Evolutionary conservation across 345 rosid species (phyloP).

Genomic region (Melaleuca quinquenervia): DNA sequence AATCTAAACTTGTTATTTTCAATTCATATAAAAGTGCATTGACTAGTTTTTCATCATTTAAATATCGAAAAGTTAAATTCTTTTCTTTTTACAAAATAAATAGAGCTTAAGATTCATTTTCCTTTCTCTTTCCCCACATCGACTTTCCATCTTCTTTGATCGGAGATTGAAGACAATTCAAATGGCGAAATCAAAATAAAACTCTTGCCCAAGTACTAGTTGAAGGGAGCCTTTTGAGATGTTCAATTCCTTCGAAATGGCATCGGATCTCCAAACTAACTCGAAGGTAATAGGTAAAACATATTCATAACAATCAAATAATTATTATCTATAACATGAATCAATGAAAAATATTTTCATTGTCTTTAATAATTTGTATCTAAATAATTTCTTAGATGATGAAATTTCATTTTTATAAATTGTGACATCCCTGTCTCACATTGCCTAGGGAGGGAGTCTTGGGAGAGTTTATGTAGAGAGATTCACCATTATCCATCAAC

Average conservation of each 20-base stretch:
- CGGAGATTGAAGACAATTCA: neutral
- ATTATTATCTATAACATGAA: neutral
- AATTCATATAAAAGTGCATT: neutral
- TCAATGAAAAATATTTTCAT: no score
- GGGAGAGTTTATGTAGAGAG: no score
- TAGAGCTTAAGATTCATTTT: neutral
- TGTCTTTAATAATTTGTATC: neutral
- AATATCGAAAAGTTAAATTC: neutral
- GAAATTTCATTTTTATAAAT: neutral
- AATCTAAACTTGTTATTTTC: neutral
- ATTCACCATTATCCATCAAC: no score
- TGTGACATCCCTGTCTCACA: no score
- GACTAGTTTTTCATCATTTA: neutral
- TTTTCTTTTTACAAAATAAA: no score
- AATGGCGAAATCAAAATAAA: neutral
- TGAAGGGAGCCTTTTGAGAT: neutral
- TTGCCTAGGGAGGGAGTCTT: no score
- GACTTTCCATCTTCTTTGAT: neutral
- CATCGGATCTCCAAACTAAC: neutral
- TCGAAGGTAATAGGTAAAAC: neutral
- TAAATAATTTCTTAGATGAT: fast-evolving
- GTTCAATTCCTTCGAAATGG: neutral
- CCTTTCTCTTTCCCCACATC: neutral
- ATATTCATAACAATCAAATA: neutral
- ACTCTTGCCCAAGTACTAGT: neutral